Base-by-base conservation (phyloP, 768 basidiomycete species). In the Hortiboletus campestris region DNA sequence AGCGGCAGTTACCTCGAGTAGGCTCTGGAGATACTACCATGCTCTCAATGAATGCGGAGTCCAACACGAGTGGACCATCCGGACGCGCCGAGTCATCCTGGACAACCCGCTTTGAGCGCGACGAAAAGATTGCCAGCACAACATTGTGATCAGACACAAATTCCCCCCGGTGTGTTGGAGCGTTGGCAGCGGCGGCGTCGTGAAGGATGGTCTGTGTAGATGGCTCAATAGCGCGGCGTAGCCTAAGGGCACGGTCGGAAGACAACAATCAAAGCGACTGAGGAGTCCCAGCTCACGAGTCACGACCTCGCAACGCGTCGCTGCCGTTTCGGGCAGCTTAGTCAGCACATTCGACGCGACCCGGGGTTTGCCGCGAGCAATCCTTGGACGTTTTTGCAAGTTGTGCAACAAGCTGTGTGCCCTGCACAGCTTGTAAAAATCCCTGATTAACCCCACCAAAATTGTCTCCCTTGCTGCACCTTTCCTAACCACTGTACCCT, bases 91-190 rank as follows among this genome's bases (percentile, higher is more conserved):
- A 45, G 5, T 44, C 29, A 20, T 49, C 54, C 49, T 67, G 53
- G 9, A 51, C 59, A 25, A 62, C 45, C 19, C 67, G 71, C 57
- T 81, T 78, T 0, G 84, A 81, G 62, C 81, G 78, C 29, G 83
- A 77, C 11, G 87, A 80, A 64, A 92, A 86, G 39, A 91, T 76
- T 4, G 91, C 79, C 16, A 95, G 75, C 35, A 94, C 73, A 28
- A 90, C 89, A 10, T 91, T 94, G 67, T 94, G 93, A 1, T 91
- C 84, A 0, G 90, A 88, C 68, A 94, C 92, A 62, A 84, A 94
- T n/a, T 84, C 84, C 59, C 93, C 88, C 35, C 88, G 83, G 59
- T 89, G 76, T 14, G 53, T 53, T 67, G 67, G n/a, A 71, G 57
- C 5, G 71, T 58, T 20, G 49, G 53, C 40, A 62, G 51, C 6